A percentile compares a stretch with the other conserved stretches of the same genome.
Evolutionary conservation across 78 protist species (phyloP).

Genomic region (Guillardia theta): DNA sequence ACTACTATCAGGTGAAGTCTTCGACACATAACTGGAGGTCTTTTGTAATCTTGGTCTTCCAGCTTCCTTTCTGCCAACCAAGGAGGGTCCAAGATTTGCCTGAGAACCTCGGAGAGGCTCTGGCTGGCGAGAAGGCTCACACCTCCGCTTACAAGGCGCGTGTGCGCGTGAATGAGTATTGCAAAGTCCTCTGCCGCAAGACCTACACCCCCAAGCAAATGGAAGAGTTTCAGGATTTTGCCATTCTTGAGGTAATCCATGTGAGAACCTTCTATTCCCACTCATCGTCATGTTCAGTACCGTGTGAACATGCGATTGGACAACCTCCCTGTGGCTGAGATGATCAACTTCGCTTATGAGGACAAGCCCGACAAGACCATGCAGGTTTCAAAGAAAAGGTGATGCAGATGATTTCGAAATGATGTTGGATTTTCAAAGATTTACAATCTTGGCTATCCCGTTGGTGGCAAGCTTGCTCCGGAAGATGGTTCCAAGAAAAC

Average conservation of each 20-base stretch:
- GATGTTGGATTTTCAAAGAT: no score
- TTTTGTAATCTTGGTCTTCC: neutral
- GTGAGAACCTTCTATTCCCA: no score
- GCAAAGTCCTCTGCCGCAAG: slow-evolving; percentile 34
- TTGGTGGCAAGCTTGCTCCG: neutral
- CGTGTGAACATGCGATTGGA: slow-evolving; percentile 34
- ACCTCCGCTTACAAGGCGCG: neutral
- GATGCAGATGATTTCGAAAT: no score
- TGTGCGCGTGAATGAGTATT: neutral
- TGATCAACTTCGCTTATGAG: neutral
- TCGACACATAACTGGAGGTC: neutral
- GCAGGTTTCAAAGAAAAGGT: no score
- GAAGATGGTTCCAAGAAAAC: no score
- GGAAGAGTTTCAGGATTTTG: slow-evolving; percentile 14
- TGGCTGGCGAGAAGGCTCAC: neutral
- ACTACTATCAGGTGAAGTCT: slow-evolving; percentile 3
- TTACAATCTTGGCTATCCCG: slow-evolving; percentile 6
- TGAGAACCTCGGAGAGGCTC: slow-evolving; percentile 37
- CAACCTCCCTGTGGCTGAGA: slow-evolving; percentile 2
- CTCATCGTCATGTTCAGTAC: no score
- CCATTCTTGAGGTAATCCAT: neutral
- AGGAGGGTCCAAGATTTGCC: neutral
- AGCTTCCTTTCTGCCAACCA: neutral
- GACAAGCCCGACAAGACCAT: neutral
- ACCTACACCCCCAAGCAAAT: neutral